phyloP scores from a whole-genome alignment of 2,329 filamentous ascomycete species.

The Diaporthe caulivora region DNA sequence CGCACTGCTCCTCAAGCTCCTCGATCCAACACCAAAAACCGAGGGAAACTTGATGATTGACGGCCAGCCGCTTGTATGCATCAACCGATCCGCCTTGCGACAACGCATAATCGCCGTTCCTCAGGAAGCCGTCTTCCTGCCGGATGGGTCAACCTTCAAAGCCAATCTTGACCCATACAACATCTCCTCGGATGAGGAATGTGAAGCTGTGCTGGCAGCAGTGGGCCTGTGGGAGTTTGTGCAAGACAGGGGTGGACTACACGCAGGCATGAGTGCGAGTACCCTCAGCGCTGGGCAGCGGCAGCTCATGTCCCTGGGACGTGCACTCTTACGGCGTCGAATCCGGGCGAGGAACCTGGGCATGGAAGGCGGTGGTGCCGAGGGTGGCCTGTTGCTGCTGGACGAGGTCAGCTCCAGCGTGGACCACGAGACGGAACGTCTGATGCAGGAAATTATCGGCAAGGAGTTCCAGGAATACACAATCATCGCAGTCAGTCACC shows the following conservation, averaged over 20 bases:
- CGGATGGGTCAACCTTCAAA: conserved; percentile 54
- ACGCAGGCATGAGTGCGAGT: conserved; percentile 56
- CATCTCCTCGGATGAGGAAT: conserved; percentile 49
- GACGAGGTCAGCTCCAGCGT: conserved; percentile 46
- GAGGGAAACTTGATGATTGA: conserved; percentile 57
- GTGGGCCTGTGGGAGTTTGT: conserved; percentile 52
- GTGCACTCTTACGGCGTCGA: conserved; percentile 46
- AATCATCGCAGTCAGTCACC: conserved; percentile 47
- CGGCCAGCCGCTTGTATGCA: conserved; percentile 48
- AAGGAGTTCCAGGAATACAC: conserved; percentile 45
- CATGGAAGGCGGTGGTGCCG: conserved; percentile 40
- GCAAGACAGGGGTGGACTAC: conserved; percentile 50
- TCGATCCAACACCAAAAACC: conserved; percentile 51
- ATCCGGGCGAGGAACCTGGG: conserved; percentile 43
- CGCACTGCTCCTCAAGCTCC: conserved; percentile 54
- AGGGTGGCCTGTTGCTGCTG: conserved; percentile 46
- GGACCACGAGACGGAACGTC: conserved; percentile 46
- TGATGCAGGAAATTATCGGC: conserved; percentile 45
- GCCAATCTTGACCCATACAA: conserved; percentile 58
- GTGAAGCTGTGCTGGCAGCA: conserved; percentile 49
- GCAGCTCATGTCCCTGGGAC: conserved; percentile 46
- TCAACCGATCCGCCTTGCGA: conserved; percentile 58
- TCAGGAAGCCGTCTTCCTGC: conserved; percentile 67
- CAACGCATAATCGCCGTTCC: conserved; percentile 63
- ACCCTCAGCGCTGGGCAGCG: conserved; percentile 68